Evolutionary conservation across 2,329 filamentous ascomycete genomes (phyloP).

Genomic region (Ophiosphaerella narmari): DNA sequence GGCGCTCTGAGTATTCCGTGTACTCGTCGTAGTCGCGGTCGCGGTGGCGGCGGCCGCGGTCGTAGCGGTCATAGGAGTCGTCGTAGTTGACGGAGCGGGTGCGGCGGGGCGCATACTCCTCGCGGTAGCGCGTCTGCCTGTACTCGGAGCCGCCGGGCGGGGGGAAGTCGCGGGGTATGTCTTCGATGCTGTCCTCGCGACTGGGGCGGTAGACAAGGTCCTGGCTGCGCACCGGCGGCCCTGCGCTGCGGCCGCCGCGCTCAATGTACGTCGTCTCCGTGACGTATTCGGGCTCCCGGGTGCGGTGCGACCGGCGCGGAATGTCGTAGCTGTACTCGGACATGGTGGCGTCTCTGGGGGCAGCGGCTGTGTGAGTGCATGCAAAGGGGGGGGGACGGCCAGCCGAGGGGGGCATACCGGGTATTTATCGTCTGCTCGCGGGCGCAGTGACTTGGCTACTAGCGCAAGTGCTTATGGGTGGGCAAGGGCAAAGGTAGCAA

Average conservation of each 20-base stretch:
- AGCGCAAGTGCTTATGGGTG: constrained; percentile 12
- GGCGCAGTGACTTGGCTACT: constrained; percentile 16
- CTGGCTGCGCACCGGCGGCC: constrained; percentile 47
- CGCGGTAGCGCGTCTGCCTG: constrained; percentile 53
- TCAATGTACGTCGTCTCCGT: constrained; percentile 57
- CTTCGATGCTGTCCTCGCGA: constrained; percentile 84
- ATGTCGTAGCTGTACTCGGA: constrained; percentile 56
- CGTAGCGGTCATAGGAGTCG: constrained; percentile 50
- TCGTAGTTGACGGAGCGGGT: constrained; percentile 67
- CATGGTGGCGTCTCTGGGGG: constrained; percentile 41
- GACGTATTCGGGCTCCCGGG: constrained; percentile 57
- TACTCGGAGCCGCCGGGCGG: constrained; percentile 61
- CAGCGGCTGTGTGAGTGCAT: constrained; percentile 20
- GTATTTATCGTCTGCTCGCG: constrained; percentile 9
- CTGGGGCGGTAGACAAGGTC: constrained; percentile 56
- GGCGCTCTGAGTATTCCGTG: constrained; percentile 50
- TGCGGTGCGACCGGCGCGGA: constrained; percentile 49
- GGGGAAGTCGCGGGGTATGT: constrained; percentile 82
- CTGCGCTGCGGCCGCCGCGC: constrained; percentile 50
- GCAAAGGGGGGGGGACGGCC: constrained; percentile 5
- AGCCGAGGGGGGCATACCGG: constrained; percentile 23
- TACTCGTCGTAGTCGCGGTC: constrained; percentile 55
- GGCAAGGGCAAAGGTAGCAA: constrained; percentile 22
- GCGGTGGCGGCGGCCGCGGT: constrained; percentile 47
- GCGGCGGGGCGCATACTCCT: constrained; percentile 58